Evolutionary conservation across 345 rosid genomes (phyloP).

Genomic region (Dimocarpus longan): DNA sequence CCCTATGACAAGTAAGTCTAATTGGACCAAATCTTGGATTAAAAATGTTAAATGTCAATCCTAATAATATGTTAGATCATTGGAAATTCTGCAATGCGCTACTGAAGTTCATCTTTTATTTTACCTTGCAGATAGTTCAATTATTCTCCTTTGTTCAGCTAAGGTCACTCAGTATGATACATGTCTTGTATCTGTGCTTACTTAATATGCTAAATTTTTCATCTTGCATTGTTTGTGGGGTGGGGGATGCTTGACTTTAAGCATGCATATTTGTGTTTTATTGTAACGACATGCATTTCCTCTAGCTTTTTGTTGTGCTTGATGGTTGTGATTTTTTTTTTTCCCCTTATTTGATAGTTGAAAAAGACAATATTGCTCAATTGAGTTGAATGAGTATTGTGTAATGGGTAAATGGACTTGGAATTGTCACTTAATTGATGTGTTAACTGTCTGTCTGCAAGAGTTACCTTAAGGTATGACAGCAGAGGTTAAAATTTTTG

Average conservation of each 20-base stretch:
- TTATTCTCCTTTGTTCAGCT: neutral
- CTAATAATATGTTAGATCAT: neutral
- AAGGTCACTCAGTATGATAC: neutral
- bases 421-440: neutral
- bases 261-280: neutral
- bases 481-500: neutral
- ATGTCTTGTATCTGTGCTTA: neutral
- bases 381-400: neutral
- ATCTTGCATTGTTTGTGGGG: neutral
- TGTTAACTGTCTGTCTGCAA: neutral
- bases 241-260: neutral
- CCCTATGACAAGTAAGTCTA: slow-evolving; percentile 73
- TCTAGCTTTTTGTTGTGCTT: neutral
- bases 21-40: neutral
- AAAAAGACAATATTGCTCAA: neutral
- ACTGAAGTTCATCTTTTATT: neutral
- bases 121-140: neutral
- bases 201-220: neutral
- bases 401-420: neutral
- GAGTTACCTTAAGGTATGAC: neutral
- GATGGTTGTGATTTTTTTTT: neutral
- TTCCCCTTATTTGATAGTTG: neutral
- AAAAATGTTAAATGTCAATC: neutral
- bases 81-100: neutral
- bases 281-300: neutral